phyloP scores from a whole-genome alignment of 2,329 filamentous ascomycete genomes.

The Aspergillus aculeatus region DNA sequence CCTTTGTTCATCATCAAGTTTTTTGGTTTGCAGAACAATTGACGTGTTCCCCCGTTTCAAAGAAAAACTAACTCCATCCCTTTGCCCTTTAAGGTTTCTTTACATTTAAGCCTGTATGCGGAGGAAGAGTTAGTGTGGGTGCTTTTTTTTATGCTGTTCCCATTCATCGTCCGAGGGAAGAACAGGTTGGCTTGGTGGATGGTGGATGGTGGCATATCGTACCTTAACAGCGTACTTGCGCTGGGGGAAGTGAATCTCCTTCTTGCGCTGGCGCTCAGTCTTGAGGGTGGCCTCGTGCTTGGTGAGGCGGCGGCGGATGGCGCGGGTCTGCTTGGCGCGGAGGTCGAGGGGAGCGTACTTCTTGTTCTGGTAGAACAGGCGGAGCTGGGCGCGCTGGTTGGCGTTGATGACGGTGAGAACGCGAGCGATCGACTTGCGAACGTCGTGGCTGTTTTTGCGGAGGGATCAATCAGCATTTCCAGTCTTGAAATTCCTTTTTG shows the following conservation, averaged over 20 bases:
- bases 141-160: not conserved
- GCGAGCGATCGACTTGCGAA: slow-evolving; percentile 99
- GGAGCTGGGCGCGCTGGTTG: slow-evolving; percentile 97
- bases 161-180: not conserved
- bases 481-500: not conserved
- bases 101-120: slow-evolving; percentile 33
- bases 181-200: not conserved
- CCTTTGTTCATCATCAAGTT: slow-evolving; percentile 1
- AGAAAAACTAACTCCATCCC: not conserved
- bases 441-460: slow-evolving; percentile 72
- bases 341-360: slow-evolving; percentile 99
- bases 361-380: slow-evolving; percentile 99
- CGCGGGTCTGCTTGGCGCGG: slow-evolving; percentile 96
- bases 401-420: slow-evolving; percentile 99
- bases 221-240: slow-evolving; percentile 99
- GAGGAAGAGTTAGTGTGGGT: slow-evolving; percentile 6
- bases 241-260: slow-evolving; percentile 91
- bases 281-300: slow-evolving; percentile 81
- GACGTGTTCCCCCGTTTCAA: slow-evolving; percentile 13
- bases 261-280: slow-evolving; percentile 97
- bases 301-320: slow-evolving; percentile 92
- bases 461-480: slow-evolving; percentile 25
- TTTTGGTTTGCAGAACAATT: slow-evolving; percentile 15
- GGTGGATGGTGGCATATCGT: slow-evolving; percentile 30
- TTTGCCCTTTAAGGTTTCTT: slow-evolving; percentile 1